A percentile compares a stretch with the other conserved stretches of the same genome.
These are phyloP conservation scores for Phytophthora pini DNA, from an alignment of 352 stramenopile genomes.

Conservation along the genomic window DNA sequence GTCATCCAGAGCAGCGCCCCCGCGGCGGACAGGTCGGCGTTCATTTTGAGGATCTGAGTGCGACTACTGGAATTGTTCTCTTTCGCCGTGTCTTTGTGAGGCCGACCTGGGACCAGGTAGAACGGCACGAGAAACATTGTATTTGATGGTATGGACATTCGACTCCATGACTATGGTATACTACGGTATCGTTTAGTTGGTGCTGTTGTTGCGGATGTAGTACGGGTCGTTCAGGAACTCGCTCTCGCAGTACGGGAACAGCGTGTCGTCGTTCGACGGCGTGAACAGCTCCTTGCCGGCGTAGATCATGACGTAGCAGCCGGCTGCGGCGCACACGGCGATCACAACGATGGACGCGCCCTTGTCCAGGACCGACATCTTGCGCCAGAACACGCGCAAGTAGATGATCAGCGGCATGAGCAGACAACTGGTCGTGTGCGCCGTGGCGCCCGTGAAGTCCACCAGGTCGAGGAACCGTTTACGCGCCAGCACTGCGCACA, in stretches of 20 bases:
- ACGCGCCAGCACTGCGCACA: slow-evolving; percentile 46
- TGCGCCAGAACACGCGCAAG: slow-evolving; percentile 52
- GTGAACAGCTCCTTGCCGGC: slow-evolving; percentile 64
- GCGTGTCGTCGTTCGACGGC: slow-evolving; percentile 37
- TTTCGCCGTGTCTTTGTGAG: background rate
- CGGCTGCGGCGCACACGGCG: slow-evolving; percentile 46
- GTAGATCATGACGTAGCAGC: slow-evolving; percentile 61
- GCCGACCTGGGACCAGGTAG: background rate
- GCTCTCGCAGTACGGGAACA: slow-evolving; percentile 67
- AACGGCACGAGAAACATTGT: background rate
- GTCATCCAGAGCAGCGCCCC: slow-evolving; percentile 51
- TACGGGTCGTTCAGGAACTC: slow-evolving; percentile 57
- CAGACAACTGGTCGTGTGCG: slow-evolving; percentile 61
- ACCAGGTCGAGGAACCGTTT: slow-evolving; percentile 62
- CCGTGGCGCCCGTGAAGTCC: slow-evolving; percentile 62
- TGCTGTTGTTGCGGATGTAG: slow-evolving; percentile 46
- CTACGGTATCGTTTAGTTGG: slow-evolving; percentile 24
- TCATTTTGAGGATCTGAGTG: slow-evolving; percentile 5
- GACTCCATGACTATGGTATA: background rate
- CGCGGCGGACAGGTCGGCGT: slow-evolving; percentile 15
- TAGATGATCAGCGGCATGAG: slow-evolving; percentile 64
- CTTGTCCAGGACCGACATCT: slow-evolving; percentile 52
- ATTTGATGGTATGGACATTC: background rate
- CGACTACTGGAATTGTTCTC: background rate
- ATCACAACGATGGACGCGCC: slow-evolving; percentile 47